These are phyloP conservation scores for Xylariaceae sp. DNA, from an alignment of 2,329 filamentous ascomycete genomes.

Conservation along the genomic window DNA sequence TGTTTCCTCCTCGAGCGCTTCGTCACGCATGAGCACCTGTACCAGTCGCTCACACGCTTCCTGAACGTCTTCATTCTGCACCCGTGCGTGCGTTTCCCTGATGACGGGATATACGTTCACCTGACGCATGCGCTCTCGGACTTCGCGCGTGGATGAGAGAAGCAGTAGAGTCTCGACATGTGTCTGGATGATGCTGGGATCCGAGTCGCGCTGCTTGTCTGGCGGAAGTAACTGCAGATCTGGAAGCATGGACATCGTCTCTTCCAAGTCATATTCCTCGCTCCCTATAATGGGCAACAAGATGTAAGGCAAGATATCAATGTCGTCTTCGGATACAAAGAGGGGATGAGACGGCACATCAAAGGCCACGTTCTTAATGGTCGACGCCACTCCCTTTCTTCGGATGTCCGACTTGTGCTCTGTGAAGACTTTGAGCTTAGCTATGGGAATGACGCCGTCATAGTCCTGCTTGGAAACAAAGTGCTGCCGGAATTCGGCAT, in stretches of 20 bases:
- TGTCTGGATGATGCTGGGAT: constrained; percentile 71
- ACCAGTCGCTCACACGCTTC: constrained; percentile 87
- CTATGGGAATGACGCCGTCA: constrained; percentile 79
- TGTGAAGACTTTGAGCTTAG: constrained; percentile 91
- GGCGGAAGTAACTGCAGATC: constrained; percentile 86
- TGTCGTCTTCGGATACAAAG: constrained; percentile 65
- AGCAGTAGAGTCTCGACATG: constrained; percentile 86
- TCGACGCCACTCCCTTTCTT: constrained; percentile 88
- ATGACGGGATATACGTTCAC: constrained; percentile 86
- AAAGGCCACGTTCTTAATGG: constrained; percentile 91
- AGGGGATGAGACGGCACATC: constrained; percentile 66
- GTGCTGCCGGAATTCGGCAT: constrained; percentile 67
- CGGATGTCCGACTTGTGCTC: constrained; percentile 80
- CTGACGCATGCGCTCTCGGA: constrained; percentile 66
- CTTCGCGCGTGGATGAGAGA: constrained; percentile 70
- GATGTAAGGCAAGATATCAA: constrained; percentile 83
- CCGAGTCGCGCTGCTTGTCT: constrained; percentile 79
- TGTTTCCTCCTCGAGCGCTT: constrained; percentile 45
- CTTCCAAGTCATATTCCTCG: constrained; percentile 84
- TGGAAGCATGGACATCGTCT: constrained; percentile 78
- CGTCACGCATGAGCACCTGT: constrained; percentile 79
- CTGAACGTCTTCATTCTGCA: constrained; percentile 71
- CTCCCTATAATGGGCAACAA: constrained; percentile 80
- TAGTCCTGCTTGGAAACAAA: constrained; percentile 70
- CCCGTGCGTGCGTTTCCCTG: constrained; percentile 74